A percentile compares a stretch with the other conserved stretches of the same genome.
Evolutionary conservation across 495 filamentous ascomycete species (phyloP).

Genomic region (Xylaria scruposa): DNA sequence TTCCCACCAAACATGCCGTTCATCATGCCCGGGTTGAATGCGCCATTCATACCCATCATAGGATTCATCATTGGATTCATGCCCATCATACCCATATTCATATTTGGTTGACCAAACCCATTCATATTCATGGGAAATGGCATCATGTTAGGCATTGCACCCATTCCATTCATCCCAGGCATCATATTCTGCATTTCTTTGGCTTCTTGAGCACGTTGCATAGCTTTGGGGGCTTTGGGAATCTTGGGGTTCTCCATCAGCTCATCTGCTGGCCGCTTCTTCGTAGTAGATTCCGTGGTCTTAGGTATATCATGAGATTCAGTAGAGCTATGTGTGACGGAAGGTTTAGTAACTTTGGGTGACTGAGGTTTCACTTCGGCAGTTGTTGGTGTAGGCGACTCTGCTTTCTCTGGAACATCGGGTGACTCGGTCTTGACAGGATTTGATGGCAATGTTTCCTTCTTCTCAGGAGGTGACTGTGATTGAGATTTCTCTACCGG

Average conservation of each 20-base stretch:
- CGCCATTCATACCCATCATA: conserved; percentile 50
- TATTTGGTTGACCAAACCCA: conserved; percentile 47
- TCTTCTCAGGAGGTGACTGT: conserved; percentile 35
- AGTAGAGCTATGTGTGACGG: conserved; percentile 37
- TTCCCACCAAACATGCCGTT: conserved; percentile 48
- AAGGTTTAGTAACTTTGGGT: conserved; percentile 30
- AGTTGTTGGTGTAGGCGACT: conserved; percentile 45
- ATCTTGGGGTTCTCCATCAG: conserved; percentile 68
- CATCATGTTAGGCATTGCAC: conserved; percentile 51
- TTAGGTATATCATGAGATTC: conserved; percentile 48
- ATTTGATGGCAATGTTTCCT: conserved; percentile 26
- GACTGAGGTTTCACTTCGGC: conserved; percentile 37
- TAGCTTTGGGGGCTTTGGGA: conserved; percentile 65
- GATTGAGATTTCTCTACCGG: conserved; percentile 41
- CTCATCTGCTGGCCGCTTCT: conserved; percentile 85
- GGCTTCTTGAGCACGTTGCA: conserved; percentile 56
- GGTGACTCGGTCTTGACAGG: conserved; percentile 21
- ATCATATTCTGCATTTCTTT: conserved; percentile 48
- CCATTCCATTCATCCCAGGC: conserved; percentile 48
- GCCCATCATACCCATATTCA: conserved; percentile 51
- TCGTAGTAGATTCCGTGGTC: conserved; percentile 48
- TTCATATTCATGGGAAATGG: conserved; percentile 49
- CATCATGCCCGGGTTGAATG: conserved; percentile 63
- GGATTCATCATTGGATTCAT: conserved; percentile 64
- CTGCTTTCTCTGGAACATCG: conserved; percentile 38